phyloP scores from a whole-genome alignment of 2,329 filamentous ascomycete genomes.

The Clarireedia monteithiana region DNA sequence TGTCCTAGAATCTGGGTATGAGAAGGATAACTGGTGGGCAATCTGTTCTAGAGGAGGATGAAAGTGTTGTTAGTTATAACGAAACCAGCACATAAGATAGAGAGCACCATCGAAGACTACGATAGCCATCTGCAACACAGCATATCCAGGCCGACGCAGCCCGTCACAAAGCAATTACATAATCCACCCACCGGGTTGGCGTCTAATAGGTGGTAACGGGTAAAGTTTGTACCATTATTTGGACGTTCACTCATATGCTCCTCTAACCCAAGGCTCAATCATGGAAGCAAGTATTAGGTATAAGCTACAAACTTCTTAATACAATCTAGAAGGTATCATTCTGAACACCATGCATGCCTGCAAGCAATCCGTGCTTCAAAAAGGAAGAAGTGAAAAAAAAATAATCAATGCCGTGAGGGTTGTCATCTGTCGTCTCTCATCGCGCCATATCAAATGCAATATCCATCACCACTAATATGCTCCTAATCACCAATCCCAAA shows the following conservation, averaged over 20 bases:
- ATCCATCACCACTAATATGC: slow-evolving; percentile 2
- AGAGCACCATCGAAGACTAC: too few relatives aligned
- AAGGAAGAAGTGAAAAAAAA: slow-evolving; percentile 4
- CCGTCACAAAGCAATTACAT: too few relatives aligned
- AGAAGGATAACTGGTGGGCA: slow-evolving; percentile 98
- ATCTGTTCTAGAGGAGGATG: slow-evolving; percentile 35
- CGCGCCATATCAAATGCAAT: slow-evolving; percentile 7
- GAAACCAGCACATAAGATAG: background rate
- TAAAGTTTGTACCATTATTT: too few relatives aligned
- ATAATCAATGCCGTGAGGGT: background rate
- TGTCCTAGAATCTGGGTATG: slow-evolving; percentile 77
- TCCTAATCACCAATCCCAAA: background rate
- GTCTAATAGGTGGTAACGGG: too few relatives aligned
- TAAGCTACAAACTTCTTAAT: slow-evolving; percentile 13
- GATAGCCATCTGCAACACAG: too few relatives aligned
- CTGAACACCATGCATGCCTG: slow-evolving; percentile 11
- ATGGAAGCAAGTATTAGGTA: background rate
- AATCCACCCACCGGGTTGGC: too few relatives aligned
- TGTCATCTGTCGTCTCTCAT: background rate
- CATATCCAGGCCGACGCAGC: too few relatives aligned
- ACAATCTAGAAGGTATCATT: slow-evolving; percentile 20
- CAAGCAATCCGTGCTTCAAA: slow-evolving; percentile 11
- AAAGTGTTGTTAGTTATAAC: background rate
- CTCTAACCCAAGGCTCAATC: too few relatives aligned
- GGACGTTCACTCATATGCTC: too few relatives aligned